Evolutionary conservation across 2,329 filamentous ascomycete species (phyloP).

Genomic region (Basipetospora chlamydospora): DNA sequence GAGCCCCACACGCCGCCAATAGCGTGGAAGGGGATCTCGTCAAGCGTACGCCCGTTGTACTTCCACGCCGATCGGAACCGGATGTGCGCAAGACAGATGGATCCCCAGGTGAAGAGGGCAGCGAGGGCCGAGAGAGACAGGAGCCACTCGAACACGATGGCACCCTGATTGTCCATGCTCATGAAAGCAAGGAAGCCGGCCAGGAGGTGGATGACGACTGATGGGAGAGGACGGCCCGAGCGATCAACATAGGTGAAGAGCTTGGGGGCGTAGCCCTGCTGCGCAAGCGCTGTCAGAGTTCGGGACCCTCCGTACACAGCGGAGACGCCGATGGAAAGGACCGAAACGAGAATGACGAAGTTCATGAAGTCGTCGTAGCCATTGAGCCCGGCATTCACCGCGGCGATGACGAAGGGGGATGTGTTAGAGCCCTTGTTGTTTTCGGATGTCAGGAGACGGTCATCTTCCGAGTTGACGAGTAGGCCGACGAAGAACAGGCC

Average conservation of each 20-base stretch:
- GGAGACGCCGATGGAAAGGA: slow-evolving; percentile 39
- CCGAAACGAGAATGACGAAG: slow-evolving; percentile 36
- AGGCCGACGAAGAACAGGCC: slow-evolving; percentile 34
- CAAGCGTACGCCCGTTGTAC: slow-evolving; percentile 39
- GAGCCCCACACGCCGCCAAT: slow-evolving; percentile 46
- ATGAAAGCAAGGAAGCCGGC: slow-evolving; percentile 34
- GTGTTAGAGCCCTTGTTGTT: slow-evolving; percentile 17
- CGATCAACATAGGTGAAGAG: slow-evolving; percentile 38
- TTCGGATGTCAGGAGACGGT: slow-evolving; percentile 23
- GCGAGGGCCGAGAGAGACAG: slow-evolving; percentile 48
- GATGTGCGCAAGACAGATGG: slow-evolving; percentile 50
- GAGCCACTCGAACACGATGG: slow-evolving; percentile 47
- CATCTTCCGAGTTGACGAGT: slow-evolving; percentile 26
- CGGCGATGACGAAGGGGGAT: slow-evolving; percentile 37
- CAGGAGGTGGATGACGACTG: slow-evolving; percentile 28
- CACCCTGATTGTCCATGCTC: slow-evolving; percentile 28
- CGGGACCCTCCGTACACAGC: slow-evolving; percentile 40
- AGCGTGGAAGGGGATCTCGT: slow-evolving; percentile 51
- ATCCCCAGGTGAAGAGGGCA: slow-evolving; percentile 51
- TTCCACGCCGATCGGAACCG: slow-evolving; percentile 51
- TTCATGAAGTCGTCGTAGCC: slow-evolving; percentile 39
- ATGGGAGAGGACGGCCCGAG: slow-evolving; percentile 33
- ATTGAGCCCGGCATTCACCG: slow-evolving; percentile 28
- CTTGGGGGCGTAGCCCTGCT: slow-evolving; percentile 40
- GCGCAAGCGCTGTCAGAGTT: slow-evolving; percentile 38